Evolutionary conservation across 2,329 filamentous ascomycete species (phyloP), one percentile per base, ranked within the genome.

Genomic region (Coniochaeta pulveracea): DNA sequence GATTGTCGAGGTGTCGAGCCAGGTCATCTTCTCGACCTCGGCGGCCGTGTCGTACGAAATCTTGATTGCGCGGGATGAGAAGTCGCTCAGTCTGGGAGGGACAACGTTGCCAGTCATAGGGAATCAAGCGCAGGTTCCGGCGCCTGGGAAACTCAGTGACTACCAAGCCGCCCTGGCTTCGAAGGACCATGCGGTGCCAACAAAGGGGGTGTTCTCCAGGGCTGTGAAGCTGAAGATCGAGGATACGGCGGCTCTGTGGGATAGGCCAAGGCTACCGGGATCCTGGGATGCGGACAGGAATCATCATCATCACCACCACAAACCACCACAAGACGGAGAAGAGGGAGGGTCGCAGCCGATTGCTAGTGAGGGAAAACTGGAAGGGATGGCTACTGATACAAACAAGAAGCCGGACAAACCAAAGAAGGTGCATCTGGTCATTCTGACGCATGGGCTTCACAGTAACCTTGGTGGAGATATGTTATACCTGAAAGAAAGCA

Each of bases 401-500:
- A 39, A 25, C 42, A 43, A 33, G 4, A 38, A 59, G 41, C 10
- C 17, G 11, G 18, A 11, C 4, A 81, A 77, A 51, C 69, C 70
- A 43, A 85, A 85, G 57, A 89, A 80, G 43, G 67, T 98, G 3
- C 91, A 98, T 52, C 63, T 98, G 26, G 91, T 98, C 16, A 68
- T 98, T 21, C 60, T 98, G 32, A 96, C 91, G 0, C 91, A 98
- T 59, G 91, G 91, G 0, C 57, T 98, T 41, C 91, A 98, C 55
- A 94, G 89, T 57, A 98, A 98, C 53, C 67, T 95, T 10, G 85
- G 91, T 5, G 83, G 86, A 15, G 91, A 98, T 53, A 94, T 98
- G 91, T 65, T 98, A 14, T 98, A 84, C 51, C 61, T 98, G 54
- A 98, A 98, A 51, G 91, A 98, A 57, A 93, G 85, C 55, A 96